Base-by-base conservation (phyloP, 83 land plant genomes). In the Larix sibirica region DNA sequence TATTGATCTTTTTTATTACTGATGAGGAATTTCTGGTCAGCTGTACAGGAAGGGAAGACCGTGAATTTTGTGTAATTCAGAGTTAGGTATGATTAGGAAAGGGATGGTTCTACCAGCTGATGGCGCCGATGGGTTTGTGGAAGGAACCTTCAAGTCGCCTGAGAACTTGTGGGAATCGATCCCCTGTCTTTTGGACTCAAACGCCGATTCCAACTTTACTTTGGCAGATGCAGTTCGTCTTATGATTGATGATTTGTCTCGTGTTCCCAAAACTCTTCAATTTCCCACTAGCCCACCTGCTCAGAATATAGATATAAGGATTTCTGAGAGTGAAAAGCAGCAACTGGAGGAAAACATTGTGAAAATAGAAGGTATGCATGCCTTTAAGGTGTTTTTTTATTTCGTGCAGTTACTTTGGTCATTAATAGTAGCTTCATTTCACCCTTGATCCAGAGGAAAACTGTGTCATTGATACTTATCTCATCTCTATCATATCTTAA, bases 211-310 rank as follows among this genome's bases (percentile, higher is more conserved):
- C 2, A 28, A 42, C 16, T 68, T 68, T 68, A 68, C 73, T 31
- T 68, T 33, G 73, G 73, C 36, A 0, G 73, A 68, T 68, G 73
- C 73, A 26, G 73, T 68, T 68, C 73, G 73, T 68, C 33, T 68
- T 42, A 68, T 68, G 73, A 68, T 68, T 38, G 33, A 68, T 40
- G 73, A 68, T 31, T 68, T 68, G 38, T 68, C 73, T 16, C 3
- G 40, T 38, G 73, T 31, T 26, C 4, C 38, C 3, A 68, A 33
- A 16, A 33, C 73, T 68, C 40, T 33, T 33, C 17, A 4, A 16
- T 68, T 68, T 31, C 73, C 6, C 33, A 28, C 38, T 4, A 68
- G 73, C 73, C 73, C 42, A 33, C 20, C 38, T 68, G 38, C 4
- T 36, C 42, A 68, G 36, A 68, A 33, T 68, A 38, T 68, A 4